Base-by-base conservation (phyloP, 768 basidiomycete genomes). In the Hygrocybe coccinea region DNA sequence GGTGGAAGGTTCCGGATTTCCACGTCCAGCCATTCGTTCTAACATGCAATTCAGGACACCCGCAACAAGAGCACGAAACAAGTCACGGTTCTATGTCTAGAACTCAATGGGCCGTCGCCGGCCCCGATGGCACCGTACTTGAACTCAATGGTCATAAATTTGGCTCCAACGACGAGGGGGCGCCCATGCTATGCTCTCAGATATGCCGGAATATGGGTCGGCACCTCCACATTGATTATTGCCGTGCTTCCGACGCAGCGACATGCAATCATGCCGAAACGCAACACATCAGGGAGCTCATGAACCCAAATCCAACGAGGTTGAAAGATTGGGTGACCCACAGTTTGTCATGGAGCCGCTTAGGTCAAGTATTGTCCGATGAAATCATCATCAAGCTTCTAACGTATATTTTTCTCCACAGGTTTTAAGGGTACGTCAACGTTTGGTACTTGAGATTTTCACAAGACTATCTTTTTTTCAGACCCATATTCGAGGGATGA, bases 401-500 rank as follows among this genome's bases (percentile, higher is more conserved):
- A 22, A 35, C 41, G 45, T 59, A 5, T 12, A 38, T 36, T 41
- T 10, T 38, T 43, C n/a, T 43, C n/a, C 5, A 47, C 2, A 83
- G 83, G 79, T 10, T 85, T 84, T 69, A 82, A 78, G 71, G 79
- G 78, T 77, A 35, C 12, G 34, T 54, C 11, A 8, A 50, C 15
- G 43, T 34, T 21, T 33, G 11, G 15, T 51, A 51, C 22, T 41
- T 54, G 7, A 35, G n/a, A 29, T 8, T 29, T 29, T 43, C 41
- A 41, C 8, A 34, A 19, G 50, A 5, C 54, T 17, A 22, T 29
- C 25, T 2, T 41, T 15, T 34, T 2, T 22, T 46, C 47, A 80
- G 83, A 85, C 62, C 83, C 83, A 0, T 85, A 85, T 56, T 76
- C 81, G n/a, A 72, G 72, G 17, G 81, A 83, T 37, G 81, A 84